phyloP scores from a whole-genome alignment of 345 rosid species.

The Brassica nigra region DNA sequence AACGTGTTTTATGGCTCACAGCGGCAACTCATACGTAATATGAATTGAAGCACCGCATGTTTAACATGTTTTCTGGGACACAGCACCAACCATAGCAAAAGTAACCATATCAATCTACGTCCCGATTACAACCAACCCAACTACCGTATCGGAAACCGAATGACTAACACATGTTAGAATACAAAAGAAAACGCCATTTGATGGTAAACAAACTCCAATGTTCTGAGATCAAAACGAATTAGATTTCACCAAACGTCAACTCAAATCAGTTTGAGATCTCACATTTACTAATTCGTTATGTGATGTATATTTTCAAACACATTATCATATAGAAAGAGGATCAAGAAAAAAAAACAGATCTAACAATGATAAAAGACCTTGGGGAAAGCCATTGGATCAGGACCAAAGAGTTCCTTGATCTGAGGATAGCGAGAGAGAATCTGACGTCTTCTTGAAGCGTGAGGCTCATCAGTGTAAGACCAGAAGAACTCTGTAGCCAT shows the following conservation, averaged over 20 bases:
- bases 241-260: neutral
- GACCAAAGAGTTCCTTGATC: constrained; percentile 80
- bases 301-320: neutral
- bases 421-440: constrained; percentile 90
- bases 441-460: constrained; percentile 72
- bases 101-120: too few relatives aligned
- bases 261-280: neutral
- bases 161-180: too few relatives aligned
- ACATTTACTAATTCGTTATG: neutral
- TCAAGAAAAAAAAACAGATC: constrained; percentile 1
- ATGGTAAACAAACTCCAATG: neutral
- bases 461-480: constrained; percentile 95
- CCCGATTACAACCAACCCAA: too few relatives aligned
- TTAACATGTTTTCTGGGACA: too few relatives aligned
- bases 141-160: too few relatives aligned
- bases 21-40: too few relatives aligned
- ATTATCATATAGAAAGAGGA: neutral
- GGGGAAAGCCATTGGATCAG: constrained; percentile 72
- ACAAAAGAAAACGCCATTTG: neutral
- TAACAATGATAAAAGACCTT: constrained; percentile 50
- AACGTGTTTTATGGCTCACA: too few relatives aligned
- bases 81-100: too few relatives aligned
- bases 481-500: constrained; percentile 88
- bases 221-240: neutral
- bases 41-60: too few relatives aligned